Percentiles rank a stretch among this genome's conserved stretches.
phyloP scores from a whole-genome alignment of 352 stramenopile genomes.

The Blastocystis sp. region DNA sequence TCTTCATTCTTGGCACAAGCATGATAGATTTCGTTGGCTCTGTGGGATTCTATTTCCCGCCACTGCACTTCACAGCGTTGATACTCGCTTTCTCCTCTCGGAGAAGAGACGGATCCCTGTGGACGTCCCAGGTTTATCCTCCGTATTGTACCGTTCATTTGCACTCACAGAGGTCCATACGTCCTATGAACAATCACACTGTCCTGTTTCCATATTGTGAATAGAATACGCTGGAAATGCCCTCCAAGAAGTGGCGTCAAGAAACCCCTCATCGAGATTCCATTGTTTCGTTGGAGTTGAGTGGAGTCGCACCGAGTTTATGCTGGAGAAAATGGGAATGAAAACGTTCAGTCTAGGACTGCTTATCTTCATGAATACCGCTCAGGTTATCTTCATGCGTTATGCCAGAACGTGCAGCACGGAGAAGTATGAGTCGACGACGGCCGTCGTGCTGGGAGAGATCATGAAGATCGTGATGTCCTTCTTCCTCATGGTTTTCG shows the following conservation, averaged over 20 bases:
- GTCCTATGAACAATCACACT: too few relatives aligned
- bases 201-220: too few relatives aligned
- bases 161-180: too few relatives aligned
- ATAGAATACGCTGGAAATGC: too few relatives aligned
- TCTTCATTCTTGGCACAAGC: not conserved
- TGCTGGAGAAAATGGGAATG: constrained; percentile 28
- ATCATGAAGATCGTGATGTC: constrained; percentile 80
- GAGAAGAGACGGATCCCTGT: too few relatives aligned
- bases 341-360: constrained; percentile 73
- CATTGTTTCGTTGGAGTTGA: too few relatives aligned
- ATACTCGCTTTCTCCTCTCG: not conserved
- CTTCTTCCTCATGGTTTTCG: constrained; percentile 69
- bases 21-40: not conserved
- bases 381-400: constrained; percentile 75
- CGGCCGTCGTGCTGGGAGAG: constrained; percentile 79
- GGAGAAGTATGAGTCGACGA: constrained; percentile 79
- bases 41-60: not conserved
- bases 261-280: too few relatives aligned
- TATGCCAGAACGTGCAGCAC: constrained; percentile 72
- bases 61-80: not conserved
- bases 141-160: too few relatives aligned
- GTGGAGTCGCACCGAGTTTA: too few relatives aligned
- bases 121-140: too few relatives aligned
- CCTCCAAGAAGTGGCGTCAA: too few relatives aligned
- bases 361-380: constrained; percentile 76